phyloP scores from a whole-genome alignment of 148 eudicot species.

The Silene latifolia region DNA sequence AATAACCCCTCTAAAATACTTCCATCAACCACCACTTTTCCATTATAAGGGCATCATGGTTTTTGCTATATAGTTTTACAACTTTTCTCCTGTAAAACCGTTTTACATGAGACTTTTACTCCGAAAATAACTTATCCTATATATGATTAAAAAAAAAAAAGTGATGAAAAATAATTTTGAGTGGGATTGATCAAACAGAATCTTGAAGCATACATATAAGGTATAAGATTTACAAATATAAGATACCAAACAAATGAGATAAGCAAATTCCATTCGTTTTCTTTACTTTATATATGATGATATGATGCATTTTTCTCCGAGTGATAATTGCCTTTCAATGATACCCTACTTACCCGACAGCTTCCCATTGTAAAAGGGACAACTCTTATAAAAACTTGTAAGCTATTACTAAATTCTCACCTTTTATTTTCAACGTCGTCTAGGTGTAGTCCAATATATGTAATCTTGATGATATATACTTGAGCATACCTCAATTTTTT shows the following conservation, averaged over 20 bases:
- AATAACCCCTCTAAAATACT: no score
- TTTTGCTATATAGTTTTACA: no score
- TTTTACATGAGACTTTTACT: no score
- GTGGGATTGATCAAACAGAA: no score
- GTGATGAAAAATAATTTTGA: no score
- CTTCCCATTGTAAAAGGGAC: constrained; percentile 15
- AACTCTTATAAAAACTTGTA: background rate
- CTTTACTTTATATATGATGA: background rate
- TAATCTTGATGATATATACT: background rate
- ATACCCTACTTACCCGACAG: constrained; percentile 29
- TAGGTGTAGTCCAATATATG: constrained; percentile 1
- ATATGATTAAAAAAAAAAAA: no score
- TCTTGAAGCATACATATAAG: constrained; percentile 1
- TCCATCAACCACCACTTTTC: no score
- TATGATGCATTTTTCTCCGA: constrained; percentile 13
- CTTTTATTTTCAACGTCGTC: constrained; percentile 11
- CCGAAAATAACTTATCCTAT: no score
- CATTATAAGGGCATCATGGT: no score
- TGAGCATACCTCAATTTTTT: no score
- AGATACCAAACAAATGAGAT: constrained; percentile 17
- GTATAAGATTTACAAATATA: constrained; percentile 14
- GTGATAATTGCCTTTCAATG: constrained; percentile 29
- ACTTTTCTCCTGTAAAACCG: no score
- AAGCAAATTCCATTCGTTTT: constrained; percentile 19
- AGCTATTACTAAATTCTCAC: constrained; percentile 1